Base-by-base conservation (phyloP, 2,329 filamentous ascomycete genomes). In the Claviceps capensis region DNA sequence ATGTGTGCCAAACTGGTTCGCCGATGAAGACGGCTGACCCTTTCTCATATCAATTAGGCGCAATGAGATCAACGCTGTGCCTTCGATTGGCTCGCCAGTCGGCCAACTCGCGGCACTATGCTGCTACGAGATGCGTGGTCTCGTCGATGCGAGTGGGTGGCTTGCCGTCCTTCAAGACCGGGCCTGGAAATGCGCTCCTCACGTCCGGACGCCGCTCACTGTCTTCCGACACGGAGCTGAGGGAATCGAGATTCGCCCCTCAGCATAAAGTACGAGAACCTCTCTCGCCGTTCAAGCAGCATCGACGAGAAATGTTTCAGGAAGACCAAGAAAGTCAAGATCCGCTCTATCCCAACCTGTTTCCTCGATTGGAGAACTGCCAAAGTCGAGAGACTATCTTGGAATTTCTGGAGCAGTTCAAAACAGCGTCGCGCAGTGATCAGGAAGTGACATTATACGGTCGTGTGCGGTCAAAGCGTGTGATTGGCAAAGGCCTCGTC, bases 401-500 rank as follows among this genome's bases (percentile, higher is more conserved):
- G 9, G 30, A 34, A 34, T 34, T 34, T 34, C 9, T 34, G 30
- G 9, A 9, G 9, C 30, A 34, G 30, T 34, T 50, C 59, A 61
- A 26, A 65, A 62, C 56, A 61, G 65, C 22, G 63, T 69, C 17
- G 61, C 63, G 5, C 50, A 56, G 57, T 42, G 64, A 64, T 43
- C 56, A 61, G 44, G 30, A 34, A 34, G 60, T 69, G 48, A 63
- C 58, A 19, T 53, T 70, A 36, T 62, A 60, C 50, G 88, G 89
- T 67, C 88, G 88, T 64, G 76, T 95, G 56, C 75, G 77, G 61
- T 82, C 82, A 47, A 78, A 86, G 63, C 85, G 88, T 56, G 73
- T 79, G 47, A 77, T 81, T 51, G 83, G 90, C 58, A 83, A 80
- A 59, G 88, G 86, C 68, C 81, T 98, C 59, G 74, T 88, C 56